phyloP scores from a whole-genome alignment of 148 eudicot genomes.

The Nepenthes mirabilis region DNA sequence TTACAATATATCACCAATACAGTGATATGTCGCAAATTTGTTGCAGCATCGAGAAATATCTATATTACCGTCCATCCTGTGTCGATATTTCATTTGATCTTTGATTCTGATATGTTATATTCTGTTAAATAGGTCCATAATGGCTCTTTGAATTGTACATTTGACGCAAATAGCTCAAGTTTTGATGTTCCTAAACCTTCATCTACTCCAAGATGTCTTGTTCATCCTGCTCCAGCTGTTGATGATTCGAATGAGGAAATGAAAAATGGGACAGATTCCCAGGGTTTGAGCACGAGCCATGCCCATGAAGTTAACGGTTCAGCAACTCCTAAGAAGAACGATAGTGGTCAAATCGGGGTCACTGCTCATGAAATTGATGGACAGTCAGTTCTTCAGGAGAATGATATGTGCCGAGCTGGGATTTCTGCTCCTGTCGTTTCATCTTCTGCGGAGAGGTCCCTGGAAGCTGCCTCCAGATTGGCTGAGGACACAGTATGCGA shows the following conservation, averaged over 20 bases:
- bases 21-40: too few relatives aligned
- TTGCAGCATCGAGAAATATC: too few relatives aligned
- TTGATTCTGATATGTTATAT: neutral
- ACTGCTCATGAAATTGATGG: conserved; percentile 6
- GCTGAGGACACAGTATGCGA: conserved; percentile 1
- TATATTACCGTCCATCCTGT: too few relatives aligned
- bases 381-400: conserved; percentile 4
- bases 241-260: conserved; percentile 12
- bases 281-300: too few relatives aligned
- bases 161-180: conserved; percentile 3
- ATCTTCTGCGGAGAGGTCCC: conserved; percentile 3
- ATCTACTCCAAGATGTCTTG: conserved; percentile 8
- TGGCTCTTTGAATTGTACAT: neutral
- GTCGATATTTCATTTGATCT: neutral
- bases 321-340: too few relatives aligned
- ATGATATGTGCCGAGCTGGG: conserved; percentile 4
- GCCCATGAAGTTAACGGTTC: too few relatives aligned
- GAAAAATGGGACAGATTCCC: conserved; percentile 1
- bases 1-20: too few relatives aligned
- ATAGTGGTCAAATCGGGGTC: neutral
- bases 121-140: neutral
- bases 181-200: conserved; percentile 13
- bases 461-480: conserved; percentile 11
- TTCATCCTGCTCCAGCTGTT: conserved; percentile 7
- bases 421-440: conserved; percentile 2